phyloP scores from a whole-genome alignment of 2,329 filamentous ascomycete species.

The Didymella sp. region DNA sequence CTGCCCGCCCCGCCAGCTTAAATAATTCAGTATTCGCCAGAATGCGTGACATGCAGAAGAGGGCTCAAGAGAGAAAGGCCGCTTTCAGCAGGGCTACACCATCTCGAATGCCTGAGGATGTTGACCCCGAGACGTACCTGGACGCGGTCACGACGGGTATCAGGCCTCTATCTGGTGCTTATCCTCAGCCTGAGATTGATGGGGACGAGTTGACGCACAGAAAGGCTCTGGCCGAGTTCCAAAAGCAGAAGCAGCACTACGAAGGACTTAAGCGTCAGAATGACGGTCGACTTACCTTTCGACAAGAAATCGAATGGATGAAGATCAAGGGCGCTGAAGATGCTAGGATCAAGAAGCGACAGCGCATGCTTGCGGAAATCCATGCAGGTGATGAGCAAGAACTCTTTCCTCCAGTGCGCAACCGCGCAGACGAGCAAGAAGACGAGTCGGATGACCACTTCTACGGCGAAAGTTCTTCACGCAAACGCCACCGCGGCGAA shows the following conservation, averaged over 20 bases:
- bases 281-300: conserved; percentile 29
- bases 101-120: not conserved
- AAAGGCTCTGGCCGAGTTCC: conserved; percentile 24
- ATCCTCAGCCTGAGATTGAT: not conserved
- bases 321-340: conserved; percentile 31
- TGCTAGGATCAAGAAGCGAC: conserved; percentile 25
- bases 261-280: conserved; percentile 26
- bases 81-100: conserved; percentile 4
- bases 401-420: conserved; percentile 21
- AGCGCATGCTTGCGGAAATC: conserved; percentile 23
- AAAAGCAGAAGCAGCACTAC: conserved; percentile 31
- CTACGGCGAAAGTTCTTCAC: conserved; percentile 11
- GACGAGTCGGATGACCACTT: conserved; percentile 19
- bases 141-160: conserved; percentile 19
- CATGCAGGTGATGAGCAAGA: conserved; percentile 20
- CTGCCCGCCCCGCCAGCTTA: not conserved
- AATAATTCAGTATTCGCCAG: conserved; percentile 7
- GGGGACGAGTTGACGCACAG: conserved; percentile 21
- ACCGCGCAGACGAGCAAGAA: not conserved
- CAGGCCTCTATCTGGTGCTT: conserved; percentile 3
- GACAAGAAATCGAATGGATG: conserved; percentile 41
- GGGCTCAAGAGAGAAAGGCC: conserved; percentile 9
- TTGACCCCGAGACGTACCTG: conserved; percentile 24
- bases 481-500: conserved; percentile 25
- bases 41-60: conserved; percentile 24